phyloP scores from a whole-genome alignment of 1,139 yeast species.

The Candida glucosophila region DNA sequence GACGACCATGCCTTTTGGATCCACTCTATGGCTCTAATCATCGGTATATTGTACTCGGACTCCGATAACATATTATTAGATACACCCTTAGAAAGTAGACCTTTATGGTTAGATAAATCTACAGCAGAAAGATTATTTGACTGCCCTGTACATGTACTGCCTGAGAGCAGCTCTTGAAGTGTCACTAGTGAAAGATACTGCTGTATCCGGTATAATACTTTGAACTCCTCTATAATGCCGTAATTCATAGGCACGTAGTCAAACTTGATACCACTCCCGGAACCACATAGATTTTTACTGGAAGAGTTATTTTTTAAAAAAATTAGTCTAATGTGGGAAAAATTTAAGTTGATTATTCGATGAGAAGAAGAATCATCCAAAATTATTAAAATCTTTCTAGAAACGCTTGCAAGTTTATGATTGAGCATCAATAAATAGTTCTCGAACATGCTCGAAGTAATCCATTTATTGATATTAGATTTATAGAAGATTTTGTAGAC shows the following conservation, averaged over 20 bases:
- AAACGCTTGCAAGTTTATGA: conserved; percentile 36
- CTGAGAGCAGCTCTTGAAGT: conserved; percentile 3
- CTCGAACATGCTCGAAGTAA: conserved; percentile 57
- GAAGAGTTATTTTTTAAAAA: conserved; percentile 33
- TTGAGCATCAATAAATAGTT: conserved; percentile 54
- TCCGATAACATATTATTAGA: conserved; percentile 18
- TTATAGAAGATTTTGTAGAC: conserved; percentile 48
- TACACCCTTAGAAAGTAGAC: neutral
- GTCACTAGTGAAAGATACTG: conserved; percentile 46
- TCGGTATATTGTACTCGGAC: conserved; percentile 35
- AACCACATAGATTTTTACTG: conserved; percentile 31
- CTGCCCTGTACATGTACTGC: too few species aligned
- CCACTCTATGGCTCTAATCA: conserved; percentile 51
- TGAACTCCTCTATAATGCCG: conserved; percentile 59
- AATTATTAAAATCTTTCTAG: conserved; percentile 44
- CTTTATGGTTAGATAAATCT: neutral
- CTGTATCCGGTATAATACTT: conserved; percentile 48
- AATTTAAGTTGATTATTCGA: conserved; percentile 47
- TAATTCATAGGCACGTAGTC: conserved; percentile 56
- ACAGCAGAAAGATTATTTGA: conserved; percentile 1
- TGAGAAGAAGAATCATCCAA: conserved; percentile 60
- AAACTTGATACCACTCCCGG: conserved; percentile 30
- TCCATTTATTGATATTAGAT: conserved; percentile 56
- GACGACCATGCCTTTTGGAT: conserved; percentile 50
- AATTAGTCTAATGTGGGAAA: conserved; percentile 42